Conservation (phyloP, 106 monocot genomes). For the Dioscorea alata region DNA sequence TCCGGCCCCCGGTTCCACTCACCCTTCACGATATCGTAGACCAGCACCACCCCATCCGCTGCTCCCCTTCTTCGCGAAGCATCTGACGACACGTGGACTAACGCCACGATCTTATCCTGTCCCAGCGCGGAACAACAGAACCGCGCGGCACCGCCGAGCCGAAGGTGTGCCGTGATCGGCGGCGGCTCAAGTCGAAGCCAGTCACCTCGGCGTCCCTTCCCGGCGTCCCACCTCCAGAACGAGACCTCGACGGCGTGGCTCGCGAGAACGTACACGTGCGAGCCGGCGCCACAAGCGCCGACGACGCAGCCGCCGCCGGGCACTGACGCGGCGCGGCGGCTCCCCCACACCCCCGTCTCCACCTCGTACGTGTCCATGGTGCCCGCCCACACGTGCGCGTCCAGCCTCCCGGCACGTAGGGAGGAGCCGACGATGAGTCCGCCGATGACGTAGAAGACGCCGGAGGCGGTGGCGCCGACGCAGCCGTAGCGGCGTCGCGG, state of each 20-base stretch:
- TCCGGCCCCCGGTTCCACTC: conserved; percentile 40
- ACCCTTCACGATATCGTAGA: conserved; percentile 33
- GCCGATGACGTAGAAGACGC: conserved; percentile 43
- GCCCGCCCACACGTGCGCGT: conserved; percentile 52
- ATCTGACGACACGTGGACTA: conserved; percentile 24
- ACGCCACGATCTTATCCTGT: conserved; percentile 39
- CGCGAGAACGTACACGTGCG: conserved; percentile 63
- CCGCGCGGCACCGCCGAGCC: conserved; percentile 35
- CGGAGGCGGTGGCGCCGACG: conserved; percentile 40
- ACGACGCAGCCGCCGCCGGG: conserved; percentile 79
- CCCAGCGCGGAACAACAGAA: conserved; percentile 60
- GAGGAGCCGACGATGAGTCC: conserved; percentile 20
- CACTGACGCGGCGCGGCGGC: conserved; percentile 15
- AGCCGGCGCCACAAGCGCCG: conserved; percentile 62
- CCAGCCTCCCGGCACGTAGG: conserved; percentile 6
- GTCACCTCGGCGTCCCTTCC: conserved; percentile 10
- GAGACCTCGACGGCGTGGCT: conserved; percentile 89
- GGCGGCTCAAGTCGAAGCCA: conserved; percentile 53
- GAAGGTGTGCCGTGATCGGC: conserved; percentile 30
- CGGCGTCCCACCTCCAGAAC: conserved; percentile 71
- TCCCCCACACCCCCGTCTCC: conserved; percentile 36
- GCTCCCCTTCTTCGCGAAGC: neutral
- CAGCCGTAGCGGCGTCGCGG: conserved; percentile 44
- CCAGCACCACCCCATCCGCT: conserved; percentile 28
- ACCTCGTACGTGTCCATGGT: conserved; percentile 58